A percentile compares a stretch with the other conserved stretches of the same genome.
Evolutionary conservation across 106 monocot species (phyloP).

Genomic region (Dendrobium nobile): DNA sequence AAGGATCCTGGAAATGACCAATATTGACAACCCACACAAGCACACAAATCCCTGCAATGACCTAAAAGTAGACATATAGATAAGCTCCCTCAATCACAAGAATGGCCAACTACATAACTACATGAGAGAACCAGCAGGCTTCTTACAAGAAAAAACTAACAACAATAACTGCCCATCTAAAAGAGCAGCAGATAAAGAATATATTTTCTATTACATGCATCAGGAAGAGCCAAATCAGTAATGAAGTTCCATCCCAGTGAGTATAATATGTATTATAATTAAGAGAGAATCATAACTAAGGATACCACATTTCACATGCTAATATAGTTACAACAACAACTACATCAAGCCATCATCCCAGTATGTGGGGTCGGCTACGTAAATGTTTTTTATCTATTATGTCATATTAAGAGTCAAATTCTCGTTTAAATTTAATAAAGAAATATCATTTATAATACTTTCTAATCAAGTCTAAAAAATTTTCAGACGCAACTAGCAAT

Average conservation of each 20-base stretch:
- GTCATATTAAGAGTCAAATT: too few relatives aligned
- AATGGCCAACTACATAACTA: neutral
- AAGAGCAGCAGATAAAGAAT: neutral
- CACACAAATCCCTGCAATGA: conserved; percentile 96
- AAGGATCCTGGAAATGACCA: conserved; percentile 96
- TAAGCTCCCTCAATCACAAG: neutral
- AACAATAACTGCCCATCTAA: neutral
- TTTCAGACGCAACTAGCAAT: neutral
- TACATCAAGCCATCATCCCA: too few relatives aligned
- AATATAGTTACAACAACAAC: neutral
- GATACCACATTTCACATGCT: neutral
- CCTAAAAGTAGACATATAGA: conserved; percentile 31
- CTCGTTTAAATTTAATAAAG: too few relatives aligned
- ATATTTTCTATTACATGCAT: neutral
- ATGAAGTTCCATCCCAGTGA: neutral
- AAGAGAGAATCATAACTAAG: neutral
- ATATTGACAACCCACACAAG: conserved; percentile 99
- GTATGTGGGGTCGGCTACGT: too few relatives aligned
- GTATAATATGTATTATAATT: neutral
- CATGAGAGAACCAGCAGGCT: neutral
- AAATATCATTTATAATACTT: too few relatives aligned
- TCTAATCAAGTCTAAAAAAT: neutral
- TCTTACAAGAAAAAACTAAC: neutral
- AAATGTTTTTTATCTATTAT: too few relatives aligned
- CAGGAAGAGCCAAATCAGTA: neutral